Base-by-base conservation (phyloP, 371 early-diverging fungal species). In the Mucor saturninus region DNA sequence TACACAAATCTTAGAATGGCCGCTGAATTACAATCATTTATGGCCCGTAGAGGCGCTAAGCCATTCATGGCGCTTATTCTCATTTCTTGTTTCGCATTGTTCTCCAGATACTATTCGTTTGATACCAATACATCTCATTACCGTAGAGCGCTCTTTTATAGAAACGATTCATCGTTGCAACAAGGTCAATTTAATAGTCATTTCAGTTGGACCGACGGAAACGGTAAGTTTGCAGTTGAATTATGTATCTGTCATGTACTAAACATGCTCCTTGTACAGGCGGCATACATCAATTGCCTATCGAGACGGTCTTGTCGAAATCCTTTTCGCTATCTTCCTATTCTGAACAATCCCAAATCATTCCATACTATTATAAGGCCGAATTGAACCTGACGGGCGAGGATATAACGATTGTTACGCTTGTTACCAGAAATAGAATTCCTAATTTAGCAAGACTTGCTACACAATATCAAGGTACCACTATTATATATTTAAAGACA, bases 381-480 rank as follows among this genome's bases (percentile, higher is more conserved):
- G 66, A 79, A 39, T 55, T 72, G 38, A 62, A 71, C n/a, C 52
- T 65, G 50, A 73, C 79, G 48, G 67, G 68, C 30, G 77, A 81
- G 67, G 86, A 83, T 43, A 80, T 86, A 42, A 85, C 86, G 8
- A 78, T 84, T n/a, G 75, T 82, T 43, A 84, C 84, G 13, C 51
- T 83, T 32, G 77, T 84, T 57, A 84, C 84, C 21, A 74, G 76
- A 68, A 83, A 80, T 59, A 68, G 84, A 61, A 76, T 81, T 56
- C 73, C 67, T 2, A 70, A 75, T 50, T 57, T 77, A 37, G 75
- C 79, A 61, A 74, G 77, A 50, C 74, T 85, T 26, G 85, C 80
- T 31, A 75, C 75, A 61, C 72, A 76, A 53, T 85, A 85, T 59
- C 72, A 81, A 63, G 85, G 79, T 79, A 71, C 42, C 15, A 64